Conservation (phyloP, 192 early-diverging fungal genomes). For the Entophlyctis helioformis region DNA sequence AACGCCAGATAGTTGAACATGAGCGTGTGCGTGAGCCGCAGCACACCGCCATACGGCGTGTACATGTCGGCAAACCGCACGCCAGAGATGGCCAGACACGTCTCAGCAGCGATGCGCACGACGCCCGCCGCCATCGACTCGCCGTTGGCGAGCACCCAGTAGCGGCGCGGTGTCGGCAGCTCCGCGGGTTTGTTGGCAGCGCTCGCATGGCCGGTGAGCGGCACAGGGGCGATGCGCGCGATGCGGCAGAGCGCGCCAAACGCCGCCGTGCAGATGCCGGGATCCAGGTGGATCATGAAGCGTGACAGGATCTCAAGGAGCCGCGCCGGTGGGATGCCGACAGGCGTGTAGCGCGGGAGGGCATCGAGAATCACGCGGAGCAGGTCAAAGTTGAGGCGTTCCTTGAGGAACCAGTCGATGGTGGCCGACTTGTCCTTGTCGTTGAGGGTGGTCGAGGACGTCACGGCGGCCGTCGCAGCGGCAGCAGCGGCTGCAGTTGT, state of each 20-base stretch:
- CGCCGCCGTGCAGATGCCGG: conserved; percentile 56
- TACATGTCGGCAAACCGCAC: conserved; percentile 18
- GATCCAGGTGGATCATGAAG: conserved; percentile 79
- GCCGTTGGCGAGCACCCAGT: conserved; percentile 4
- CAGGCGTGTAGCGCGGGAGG: conserved; percentile 58
- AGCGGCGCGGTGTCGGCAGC: too few species aligned
- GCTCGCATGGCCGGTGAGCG: conserved; percentile 6
- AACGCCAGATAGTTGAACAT: conserved; percentile 8
- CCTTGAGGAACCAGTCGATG: neutral
- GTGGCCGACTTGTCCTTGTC: conserved; percentile 1
- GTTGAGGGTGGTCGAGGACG: neutral
- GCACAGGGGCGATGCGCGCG: conserved; percentile 10
- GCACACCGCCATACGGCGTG: conserved; percentile 7
- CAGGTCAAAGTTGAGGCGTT: conserved; percentile 26
- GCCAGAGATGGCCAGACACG: conserved; percentile 8
- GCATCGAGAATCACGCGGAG: conserved; percentile 57
- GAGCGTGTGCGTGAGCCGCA: conserved; percentile 3
- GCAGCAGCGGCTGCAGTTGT: too few species aligned
- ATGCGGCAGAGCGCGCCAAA: conserved; percentile 54
- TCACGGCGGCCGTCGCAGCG: conserved; percentile 5
- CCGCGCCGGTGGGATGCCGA: conserved; percentile 41
- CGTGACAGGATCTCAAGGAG: conserved; percentile 70
- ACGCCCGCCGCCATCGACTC: conserved; percentile 8
- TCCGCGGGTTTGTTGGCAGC: too few species aligned
- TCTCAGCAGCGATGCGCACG: conserved; percentile 16